A percentile compares a stretch with the other conserved stretches of the same genome.
Evolutionary conservation across 345 rosid species (phyloP).

Genomic region (Linum tenue): DNA sequence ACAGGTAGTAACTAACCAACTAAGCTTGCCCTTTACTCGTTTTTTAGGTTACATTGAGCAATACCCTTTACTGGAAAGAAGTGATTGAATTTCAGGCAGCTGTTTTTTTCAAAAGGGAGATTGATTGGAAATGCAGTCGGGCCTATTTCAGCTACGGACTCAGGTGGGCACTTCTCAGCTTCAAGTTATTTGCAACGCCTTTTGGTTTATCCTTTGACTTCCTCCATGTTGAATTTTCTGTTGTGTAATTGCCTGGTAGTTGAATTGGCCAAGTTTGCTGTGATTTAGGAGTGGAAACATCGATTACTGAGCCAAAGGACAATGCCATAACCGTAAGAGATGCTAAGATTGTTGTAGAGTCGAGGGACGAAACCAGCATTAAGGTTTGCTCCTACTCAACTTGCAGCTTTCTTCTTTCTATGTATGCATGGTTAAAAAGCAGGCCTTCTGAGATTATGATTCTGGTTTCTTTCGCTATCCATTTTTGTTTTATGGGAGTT

Average conservation of each 20-base stretch:
- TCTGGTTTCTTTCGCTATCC: neutral
- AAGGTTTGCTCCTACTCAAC: slow-evolving; percentile 24
- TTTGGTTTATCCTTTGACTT: neutral
- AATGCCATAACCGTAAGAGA: slow-evolving; percentile 31
- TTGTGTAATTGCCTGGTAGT: neutral
- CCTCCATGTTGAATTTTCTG: neutral
- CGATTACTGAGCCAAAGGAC: slow-evolving; percentile 37
- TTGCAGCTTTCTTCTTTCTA: neutral
- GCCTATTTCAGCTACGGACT: slow-evolving; percentile 34
- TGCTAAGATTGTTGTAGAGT: slow-evolving; percentile 39
- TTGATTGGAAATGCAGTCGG: slow-evolving; percentile 12
- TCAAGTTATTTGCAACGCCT: neutral
- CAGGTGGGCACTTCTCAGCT: slow-evolving; percentile 28
- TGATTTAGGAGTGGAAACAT: slow-evolving; percentile 38
- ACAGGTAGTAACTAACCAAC: neutral
- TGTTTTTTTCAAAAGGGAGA: slow-evolving; percentile 6
- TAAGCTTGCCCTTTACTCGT: neutral
- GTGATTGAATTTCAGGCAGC: slow-evolving; percentile 21
- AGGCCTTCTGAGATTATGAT: neutral
- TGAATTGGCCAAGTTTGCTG: neutral
- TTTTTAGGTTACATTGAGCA: neutral
- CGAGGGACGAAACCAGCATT: slow-evolving; percentile 36
- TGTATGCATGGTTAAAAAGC: neutral
- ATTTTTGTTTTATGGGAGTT: neutral
- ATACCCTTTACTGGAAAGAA: neutral